These are phyloP conservation scores for Streptanthus diversifolius DNA, from an alignment of 345 rosid species.

Conservation along the genomic window DNA sequence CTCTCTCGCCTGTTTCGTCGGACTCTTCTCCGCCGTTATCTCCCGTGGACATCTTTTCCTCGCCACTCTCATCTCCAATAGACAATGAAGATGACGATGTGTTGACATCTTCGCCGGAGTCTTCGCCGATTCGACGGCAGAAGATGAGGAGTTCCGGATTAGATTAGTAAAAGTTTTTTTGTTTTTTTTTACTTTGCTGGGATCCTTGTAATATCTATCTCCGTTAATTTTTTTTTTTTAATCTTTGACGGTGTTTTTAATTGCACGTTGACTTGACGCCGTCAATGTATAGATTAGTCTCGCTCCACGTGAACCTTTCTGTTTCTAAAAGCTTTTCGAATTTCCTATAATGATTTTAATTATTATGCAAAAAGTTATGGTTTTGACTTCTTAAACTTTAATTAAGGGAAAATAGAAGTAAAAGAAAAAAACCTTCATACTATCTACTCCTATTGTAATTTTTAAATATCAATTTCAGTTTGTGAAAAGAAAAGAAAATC, in stretches of 20 bases:
- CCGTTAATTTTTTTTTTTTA: constrained; percentile 33
- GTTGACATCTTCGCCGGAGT: constrained; percentile 18
- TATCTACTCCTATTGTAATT: not conserved
- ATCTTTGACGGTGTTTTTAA: constrained; percentile 31
- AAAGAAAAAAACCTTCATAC: not conserved
- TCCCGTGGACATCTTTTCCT: constrained; percentile 24
- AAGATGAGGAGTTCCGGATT: constrained; percentile 35
- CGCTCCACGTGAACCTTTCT: constrained; percentile 18
- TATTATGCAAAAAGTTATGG: constrained; percentile 1
- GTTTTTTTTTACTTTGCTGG: constrained; percentile 1
- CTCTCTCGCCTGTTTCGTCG: constrained; percentile 31
- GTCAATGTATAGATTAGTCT: constrained; percentile 33
- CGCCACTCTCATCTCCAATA: not conserved
- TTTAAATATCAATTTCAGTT: not conserved
- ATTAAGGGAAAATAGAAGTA: not conserved
- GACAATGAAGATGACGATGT: constrained; percentile 18
- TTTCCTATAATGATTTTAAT: not conserved
- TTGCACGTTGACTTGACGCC: constrained; percentile 36
- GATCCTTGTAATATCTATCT: constrained; percentile 30
- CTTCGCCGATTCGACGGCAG: constrained; percentile 26
- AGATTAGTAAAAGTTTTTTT: constrained; percentile 17
- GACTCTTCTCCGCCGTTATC: constrained; percentile 56
- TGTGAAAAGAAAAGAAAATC: not conserved
- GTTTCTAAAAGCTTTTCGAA: constrained; percentile 2
- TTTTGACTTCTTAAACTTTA: not conserved